These are phyloP conservation scores for Wallemia ichthyophaga DNA, from an alignment of 1,284 basidiomycete genomes.

Conservation along the genomic window DNA sequence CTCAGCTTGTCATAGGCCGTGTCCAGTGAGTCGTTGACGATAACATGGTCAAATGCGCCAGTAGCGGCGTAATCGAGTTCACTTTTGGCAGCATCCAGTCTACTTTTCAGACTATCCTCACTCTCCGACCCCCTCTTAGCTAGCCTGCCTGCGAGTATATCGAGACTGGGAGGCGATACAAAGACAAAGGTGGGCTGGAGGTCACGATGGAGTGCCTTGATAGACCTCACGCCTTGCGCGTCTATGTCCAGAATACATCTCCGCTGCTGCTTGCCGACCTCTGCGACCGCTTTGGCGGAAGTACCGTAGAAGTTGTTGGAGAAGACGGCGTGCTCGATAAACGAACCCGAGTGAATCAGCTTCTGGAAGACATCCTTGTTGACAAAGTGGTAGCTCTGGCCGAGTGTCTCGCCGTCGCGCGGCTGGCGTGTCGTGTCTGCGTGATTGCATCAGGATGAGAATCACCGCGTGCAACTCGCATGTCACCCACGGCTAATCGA, in stretches of 20 bases:
- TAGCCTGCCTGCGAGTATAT: background rate
- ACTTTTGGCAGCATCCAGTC: constrained; percentile 44
- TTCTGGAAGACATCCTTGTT: constrained; percentile 20
- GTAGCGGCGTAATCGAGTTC: constrained; percentile 52
- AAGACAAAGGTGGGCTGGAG: constrained; percentile 75
- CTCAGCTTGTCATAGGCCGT: background rate
- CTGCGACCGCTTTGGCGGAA: constrained; percentile 33
- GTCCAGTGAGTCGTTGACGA: background rate
- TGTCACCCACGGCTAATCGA: constrained; percentile 66
- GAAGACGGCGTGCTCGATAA: constrained; percentile 39
- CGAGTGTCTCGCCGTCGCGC: constrained; percentile 50
- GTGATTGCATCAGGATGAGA: constrained; percentile 3
- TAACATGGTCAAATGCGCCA: background rate
- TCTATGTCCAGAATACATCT: constrained; percentile 91
- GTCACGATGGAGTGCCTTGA: constrained; percentile 35
- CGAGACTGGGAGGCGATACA: constrained; percentile 41
- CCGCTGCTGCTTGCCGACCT: constrained; percentile 23
- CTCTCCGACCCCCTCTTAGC: constrained; percentile 13
- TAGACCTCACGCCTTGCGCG: constrained; percentile 65
- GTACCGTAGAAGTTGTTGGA: constrained; percentile 79
- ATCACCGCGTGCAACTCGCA: constrained; percentile 3
- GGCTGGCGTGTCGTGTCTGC: constrained; percentile 73
- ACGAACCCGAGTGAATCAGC: constrained; percentile 22
- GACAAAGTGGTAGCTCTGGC: constrained; percentile 29
- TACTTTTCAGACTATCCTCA: constrained; percentile 36